A percentile compares a stretch with the other conserved stretches of the same genome.
These are phyloP conservation scores for Candolleomyces aberdarensis DNA, from an alignment of 768 basidiomycete genomes.

Conservation along the genomic window DNA sequence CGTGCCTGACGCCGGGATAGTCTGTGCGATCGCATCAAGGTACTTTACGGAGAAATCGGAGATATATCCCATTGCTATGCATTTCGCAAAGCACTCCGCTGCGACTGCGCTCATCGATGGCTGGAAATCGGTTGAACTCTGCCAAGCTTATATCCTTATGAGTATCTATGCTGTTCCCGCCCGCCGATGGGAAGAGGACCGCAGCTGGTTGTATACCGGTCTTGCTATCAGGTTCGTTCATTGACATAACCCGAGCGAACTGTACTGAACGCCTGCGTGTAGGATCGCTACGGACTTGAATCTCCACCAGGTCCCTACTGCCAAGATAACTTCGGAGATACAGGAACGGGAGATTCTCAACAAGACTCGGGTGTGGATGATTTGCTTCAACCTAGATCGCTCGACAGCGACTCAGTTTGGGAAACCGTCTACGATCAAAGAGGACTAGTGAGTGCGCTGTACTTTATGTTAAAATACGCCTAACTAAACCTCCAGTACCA, in stretches of 20 bases:
- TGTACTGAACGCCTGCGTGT: constrained; percentile 3
- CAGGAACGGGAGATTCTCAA: constrained; percentile 84
- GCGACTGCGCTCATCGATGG: constrained; percentile 79
- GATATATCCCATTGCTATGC: constrained; percentile 86
- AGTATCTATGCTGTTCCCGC: constrained; percentile 79
- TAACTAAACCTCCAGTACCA: constrained; percentile 16
- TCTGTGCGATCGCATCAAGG: constrained; percentile 84
- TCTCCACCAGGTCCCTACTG: constrained; percentile 62
- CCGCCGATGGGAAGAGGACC: constrained; percentile 84
- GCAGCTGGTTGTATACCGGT: constrained; percentile 87
- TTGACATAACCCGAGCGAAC: background rate
- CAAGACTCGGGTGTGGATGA: constrained; percentile 85
- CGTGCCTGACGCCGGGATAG: constrained; percentile 29
- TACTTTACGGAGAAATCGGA: constrained; percentile 78
- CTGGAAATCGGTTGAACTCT: constrained; percentile 83
- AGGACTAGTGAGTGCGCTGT: constrained; percentile 59
- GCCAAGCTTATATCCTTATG: constrained; percentile 90
- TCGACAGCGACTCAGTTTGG: constrained; percentile 88
- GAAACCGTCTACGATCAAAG: constrained; percentile 84
- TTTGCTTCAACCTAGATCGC: constrained; percentile 85
- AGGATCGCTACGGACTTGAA: constrained; percentile 90
- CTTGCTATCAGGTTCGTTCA: constrained; percentile 67
- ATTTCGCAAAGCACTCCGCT: constrained; percentile 81
- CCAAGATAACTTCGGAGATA: constrained; percentile 65
- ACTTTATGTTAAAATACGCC: background rate